phyloP scores from a whole-genome alignment of 2,329 filamentous ascomycete genomes.

The Cordyceps tenuipes region DNA sequence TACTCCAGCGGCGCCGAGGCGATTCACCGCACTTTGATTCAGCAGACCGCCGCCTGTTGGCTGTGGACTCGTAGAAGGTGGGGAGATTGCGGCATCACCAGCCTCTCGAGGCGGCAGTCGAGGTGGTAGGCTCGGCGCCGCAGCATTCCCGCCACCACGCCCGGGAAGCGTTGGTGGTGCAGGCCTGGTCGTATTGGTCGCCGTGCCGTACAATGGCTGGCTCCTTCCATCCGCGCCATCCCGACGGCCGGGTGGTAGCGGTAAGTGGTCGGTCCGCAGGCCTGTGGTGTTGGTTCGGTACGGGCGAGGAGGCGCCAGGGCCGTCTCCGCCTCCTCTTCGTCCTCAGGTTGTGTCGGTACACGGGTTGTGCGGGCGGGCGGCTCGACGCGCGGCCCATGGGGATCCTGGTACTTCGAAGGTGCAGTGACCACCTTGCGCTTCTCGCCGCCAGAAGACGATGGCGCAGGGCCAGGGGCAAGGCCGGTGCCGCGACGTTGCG shows the following conservation, averaged over 20 bases:
- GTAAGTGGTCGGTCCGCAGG: slow-evolving; percentile 58
- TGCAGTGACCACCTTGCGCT: slow-evolving; percentile 22
- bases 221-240: slow-evolving; percentile 29
- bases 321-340: slow-evolving; percentile 8
- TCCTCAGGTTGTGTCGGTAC: not conserved
- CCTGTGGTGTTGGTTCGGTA: slow-evolving; percentile 66
- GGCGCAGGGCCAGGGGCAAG: slow-evolving; percentile 18
- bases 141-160: slow-evolving; percentile 19
- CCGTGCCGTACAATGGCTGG: slow-evolving; percentile 23
- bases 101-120: slow-evolving; percentile 45
- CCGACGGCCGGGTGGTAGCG: slow-evolving; percentile 57
- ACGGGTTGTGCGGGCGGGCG: slow-evolving; percentile 12
- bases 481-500: slow-evolving; percentile 47
- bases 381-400: slow-evolving; percentile 14
- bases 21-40: slow-evolving; percentile 51
- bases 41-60: slow-evolving; percentile 29
- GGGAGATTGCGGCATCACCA: slow-evolving; percentile 21
- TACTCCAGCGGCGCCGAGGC: slow-evolving; percentile 66
- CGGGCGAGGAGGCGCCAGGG: slow-evolving; percentile 47
- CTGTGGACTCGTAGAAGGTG: slow-evolving; percentile 12
- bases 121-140: slow-evolving; percentile 65
- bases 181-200: slow-evolving; percentile 19
- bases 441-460: slow-evolving; percentile 11
- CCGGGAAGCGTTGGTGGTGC: slow-evolving; percentile 10
- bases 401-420: slow-evolving; percentile 29